Base-by-base conservation (phyloP, 2,329 filamentous ascomycete genomes). In the Huntiella omanensis region DNA sequence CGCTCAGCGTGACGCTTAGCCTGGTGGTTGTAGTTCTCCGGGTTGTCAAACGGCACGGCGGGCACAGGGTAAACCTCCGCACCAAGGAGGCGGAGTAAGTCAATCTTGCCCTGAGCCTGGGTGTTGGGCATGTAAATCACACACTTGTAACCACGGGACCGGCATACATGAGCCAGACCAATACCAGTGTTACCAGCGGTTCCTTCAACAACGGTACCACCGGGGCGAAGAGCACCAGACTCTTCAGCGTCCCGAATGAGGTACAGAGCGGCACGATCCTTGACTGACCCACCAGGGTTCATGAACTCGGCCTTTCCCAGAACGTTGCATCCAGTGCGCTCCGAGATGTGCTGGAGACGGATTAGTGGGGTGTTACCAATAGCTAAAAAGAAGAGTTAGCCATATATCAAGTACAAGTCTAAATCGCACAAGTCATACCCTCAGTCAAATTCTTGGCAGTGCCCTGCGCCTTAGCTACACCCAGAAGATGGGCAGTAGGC, bases 41-140 rank as follows among this genome's bases (percentile, higher is more conserved):
- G 84, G 66, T 96, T 84, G 52, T 96, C 87, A 58, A 93, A 96
- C 3, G 91, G 80, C 12, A 96, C 91, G 5, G 88, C 91, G 12
- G 91, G 91, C 0, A 98, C 91, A 13, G 91, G 87, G 64, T 93
- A 83, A 33, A 98, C 91, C 63, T 96, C 87, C 19, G 91, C 91
- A 53, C 91, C 91, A 7, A 98, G 73, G 33, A 96, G 69, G 6
- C 88, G 74, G 53, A 98, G 69, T 45, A 98, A 72, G 62, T 96
- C 91, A 59, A 98, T 83, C 70, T 98, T 98, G 60, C 87, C 91
- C 65, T 94, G 88, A 15, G 87, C 93, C 66, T 96, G 91, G 42
- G 88, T 96, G 69, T 98, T 83, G 56, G 91, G 91, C 91, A 98
- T 96, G 75, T 96, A 98, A 60, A 98, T 98, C 59, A 96, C 87